These are phyloP conservation scores for Plasmopara muralis DNA, from an alignment of 352 stramenopile genomes.

Conservation along the genomic window DNA sequence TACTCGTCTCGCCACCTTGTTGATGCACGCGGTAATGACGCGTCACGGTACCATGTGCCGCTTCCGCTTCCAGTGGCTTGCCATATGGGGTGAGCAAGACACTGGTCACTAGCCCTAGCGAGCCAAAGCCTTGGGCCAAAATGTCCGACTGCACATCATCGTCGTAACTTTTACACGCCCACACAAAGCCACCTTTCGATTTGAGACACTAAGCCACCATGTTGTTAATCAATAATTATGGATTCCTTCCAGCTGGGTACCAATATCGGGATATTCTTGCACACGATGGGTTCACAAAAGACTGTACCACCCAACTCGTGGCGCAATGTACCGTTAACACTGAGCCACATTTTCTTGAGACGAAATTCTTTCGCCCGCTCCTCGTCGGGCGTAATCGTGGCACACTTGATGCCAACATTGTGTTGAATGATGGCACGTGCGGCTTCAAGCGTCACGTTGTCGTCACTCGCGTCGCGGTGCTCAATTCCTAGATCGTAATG, in stretches of 20 bases:
- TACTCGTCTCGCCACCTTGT: slow-evolving; percentile 83
- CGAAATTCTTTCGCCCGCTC: slow-evolving; percentile 74
- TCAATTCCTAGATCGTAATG: slow-evolving; percentile 81
- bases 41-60: slow-evolving; percentile 85
- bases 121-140: slow-evolving; percentile 83
- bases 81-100: slow-evolving; percentile 77
- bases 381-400: slow-evolving; percentile 86
- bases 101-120: slow-evolving; percentile 84
- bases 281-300: slow-evolving; percentile 86
- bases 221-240: no score
- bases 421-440: slow-evolving; percentile 70
- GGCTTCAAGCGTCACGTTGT: slow-evolving; percentile 75
- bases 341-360: slow-evolving; percentile 83
- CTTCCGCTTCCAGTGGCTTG: slow-evolving; percentile 84
- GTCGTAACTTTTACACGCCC: slow-evolving; percentile 91
- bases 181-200: slow-evolving; percentile 84
- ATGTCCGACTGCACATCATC: slow-evolving; percentile 89
- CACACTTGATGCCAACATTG: slow-evolving; percentile 85
- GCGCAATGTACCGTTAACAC: slow-evolving; percentile 81
- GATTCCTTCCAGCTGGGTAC: slow-evolving; percentile 84
- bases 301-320: slow-evolving; percentile 84
- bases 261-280: slow-evolving; percentile 79
- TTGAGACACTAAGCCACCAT: no score
- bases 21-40: slow-evolving; percentile 85
- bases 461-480: slow-evolving; percentile 77